These are phyloP conservation scores for Fusarium nygamai DNA, from an alignment of 2,329 filamentous ascomycete species.

Conservation along the genomic window DNA sequence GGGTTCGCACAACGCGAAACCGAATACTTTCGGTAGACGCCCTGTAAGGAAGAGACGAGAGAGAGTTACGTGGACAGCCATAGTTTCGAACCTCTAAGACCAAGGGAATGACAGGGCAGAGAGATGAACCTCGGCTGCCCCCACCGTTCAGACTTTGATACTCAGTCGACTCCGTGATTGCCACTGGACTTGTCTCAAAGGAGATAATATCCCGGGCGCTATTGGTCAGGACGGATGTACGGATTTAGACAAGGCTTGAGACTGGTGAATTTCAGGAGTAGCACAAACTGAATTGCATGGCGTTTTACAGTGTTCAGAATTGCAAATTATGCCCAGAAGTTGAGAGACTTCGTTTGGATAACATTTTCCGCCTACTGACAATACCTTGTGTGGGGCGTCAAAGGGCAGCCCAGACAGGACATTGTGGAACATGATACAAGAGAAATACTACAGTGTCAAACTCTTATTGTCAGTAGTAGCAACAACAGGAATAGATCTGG, in stretches of 20 bases:
- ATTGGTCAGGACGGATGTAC: constrained; percentile 23
- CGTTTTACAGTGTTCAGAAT: not conserved
- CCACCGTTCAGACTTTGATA: constrained; percentile 1
- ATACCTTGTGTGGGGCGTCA: not conserved
- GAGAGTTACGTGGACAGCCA: not conserved
- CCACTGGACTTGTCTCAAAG: constrained; percentile 29
- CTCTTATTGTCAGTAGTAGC: no score
- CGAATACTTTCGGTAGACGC: constrained; percentile 35
- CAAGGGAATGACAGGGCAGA: constrained; percentile 25
- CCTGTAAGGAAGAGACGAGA: not conserved
- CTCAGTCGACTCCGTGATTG: not conserved
- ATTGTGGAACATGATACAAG: not conserved
- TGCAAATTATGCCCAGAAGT: not conserved
- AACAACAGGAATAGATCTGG: no score
- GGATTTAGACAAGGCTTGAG: constrained; percentile 12
- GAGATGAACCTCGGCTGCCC: constrained; percentile 25
- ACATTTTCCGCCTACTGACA: not conserved
- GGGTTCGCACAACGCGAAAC: constrained; percentile 13
- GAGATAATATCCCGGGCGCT: constrained; percentile 25
- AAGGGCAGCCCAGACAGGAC: not conserved
- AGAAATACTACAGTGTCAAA: not conserved
- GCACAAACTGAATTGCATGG: constrained; percentile 18
- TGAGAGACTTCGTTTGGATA: constrained; percentile 16
- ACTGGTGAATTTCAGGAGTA: constrained; percentile 1
- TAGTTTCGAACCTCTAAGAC: constrained; percentile 28